Evolutionary conservation across 768 basidiomycete species (phyloP).

Genomic region (Collybiopsis confluens): DNA sequence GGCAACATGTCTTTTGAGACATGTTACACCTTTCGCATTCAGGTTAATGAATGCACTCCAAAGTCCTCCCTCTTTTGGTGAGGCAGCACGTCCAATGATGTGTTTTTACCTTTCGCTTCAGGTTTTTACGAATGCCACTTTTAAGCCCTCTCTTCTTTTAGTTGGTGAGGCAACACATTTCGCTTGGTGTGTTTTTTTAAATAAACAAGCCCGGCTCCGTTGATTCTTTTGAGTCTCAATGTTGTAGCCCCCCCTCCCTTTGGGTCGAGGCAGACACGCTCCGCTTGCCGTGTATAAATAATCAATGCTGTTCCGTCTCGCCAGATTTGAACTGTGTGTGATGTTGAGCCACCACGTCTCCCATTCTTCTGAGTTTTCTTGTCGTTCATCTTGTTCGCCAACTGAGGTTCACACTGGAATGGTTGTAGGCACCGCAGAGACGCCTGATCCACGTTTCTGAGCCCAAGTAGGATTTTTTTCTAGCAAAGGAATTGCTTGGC

Average conservation of each 20-base stretch:
- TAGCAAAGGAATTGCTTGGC: not conserved
- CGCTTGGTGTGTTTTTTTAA: slow-evolving; percentile 1
- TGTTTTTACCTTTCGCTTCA: slow-evolving; percentile 3
- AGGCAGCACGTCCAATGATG: not conserved
- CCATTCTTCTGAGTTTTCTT: not conserved
- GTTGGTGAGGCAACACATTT: slow-evolving; percentile 6
- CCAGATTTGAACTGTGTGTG: not conserved
- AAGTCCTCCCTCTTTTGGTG: not conserved
- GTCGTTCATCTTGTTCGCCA: not conserved
- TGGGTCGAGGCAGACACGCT: not conserved
- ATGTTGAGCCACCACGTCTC: slow-evolving; percentile 2
- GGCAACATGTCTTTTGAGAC: not conserved
- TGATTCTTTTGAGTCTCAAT: not conserved
- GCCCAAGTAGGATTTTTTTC: not conserved
- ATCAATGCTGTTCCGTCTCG: not conserved
- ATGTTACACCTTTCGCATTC: slow-evolving; percentile 5
- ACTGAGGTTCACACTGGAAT: not conserved
- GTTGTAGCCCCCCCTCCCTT: not conserved
- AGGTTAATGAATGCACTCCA: not conserved
- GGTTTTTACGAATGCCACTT: not conserved
- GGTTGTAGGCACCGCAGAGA: slow-evolving; percentile 2
- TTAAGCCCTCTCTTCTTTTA: not conserved
- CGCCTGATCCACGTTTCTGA: slow-evolving; percentile 6
- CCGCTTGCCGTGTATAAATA: slow-evolving; percentile 6
- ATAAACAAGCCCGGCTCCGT: slow-evolving; percentile 2